Conservation (phyloP, 2,329 filamentous ascomycete genomes). For the Neofusicoccum ribis region DNA sequence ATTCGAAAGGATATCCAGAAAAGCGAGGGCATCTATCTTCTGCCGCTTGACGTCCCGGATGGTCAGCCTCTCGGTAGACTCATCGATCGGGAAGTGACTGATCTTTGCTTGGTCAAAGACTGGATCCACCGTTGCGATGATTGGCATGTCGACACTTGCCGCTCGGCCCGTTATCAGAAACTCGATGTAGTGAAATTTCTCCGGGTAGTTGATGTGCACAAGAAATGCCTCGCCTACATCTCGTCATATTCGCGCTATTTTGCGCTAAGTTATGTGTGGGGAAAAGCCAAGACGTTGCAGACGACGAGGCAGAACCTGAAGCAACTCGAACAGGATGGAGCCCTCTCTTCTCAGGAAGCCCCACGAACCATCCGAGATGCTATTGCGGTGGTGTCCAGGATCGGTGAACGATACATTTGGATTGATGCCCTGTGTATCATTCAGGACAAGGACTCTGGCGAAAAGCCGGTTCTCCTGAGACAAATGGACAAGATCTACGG, state of each 20-base stretch:
- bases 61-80: background rate
- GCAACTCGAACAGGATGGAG: background rate
- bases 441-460: slow-evolving; percentile 17
- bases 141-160: background rate
- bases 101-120: background rate
- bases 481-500: slow-evolving; percentile 25
- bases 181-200: background rate
- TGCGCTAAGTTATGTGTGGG: slow-evolving; percentile 25
- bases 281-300: slow-evolving; percentile 15
- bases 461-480: background rate
- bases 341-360: slow-evolving; percentile 7
- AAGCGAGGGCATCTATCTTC: background rate
- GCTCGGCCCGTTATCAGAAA: background rate
- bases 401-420: slow-evolving; percentile 23
- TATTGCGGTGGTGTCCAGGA: background rate
- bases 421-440: slow-evolving; percentile 24
- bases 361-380: slow-evolving; percentile 21
- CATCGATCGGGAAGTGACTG: background rate
- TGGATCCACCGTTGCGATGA: background rate
- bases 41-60: background rate
- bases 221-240: background rate
- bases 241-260: slow-evolving; percentile 18
- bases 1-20: background rate
- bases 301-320: background rate
- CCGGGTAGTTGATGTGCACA: background rate